Evolutionary conservation across 1,284 basidiomycete genomes (phyloP).

Genomic region (Nidula niveotomentosa): DNA sequence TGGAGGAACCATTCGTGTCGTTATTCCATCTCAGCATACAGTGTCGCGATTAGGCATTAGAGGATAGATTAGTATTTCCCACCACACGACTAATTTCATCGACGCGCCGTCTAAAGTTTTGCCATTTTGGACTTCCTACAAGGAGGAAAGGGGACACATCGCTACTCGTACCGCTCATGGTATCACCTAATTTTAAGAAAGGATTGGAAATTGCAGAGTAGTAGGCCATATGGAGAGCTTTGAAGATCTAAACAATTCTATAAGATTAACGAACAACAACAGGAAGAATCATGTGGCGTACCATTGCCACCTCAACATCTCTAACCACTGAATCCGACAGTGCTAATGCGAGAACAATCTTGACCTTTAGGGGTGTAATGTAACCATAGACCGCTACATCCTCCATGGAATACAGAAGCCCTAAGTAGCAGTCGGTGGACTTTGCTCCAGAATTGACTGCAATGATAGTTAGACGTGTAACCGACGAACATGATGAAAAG

Average conservation of each 20-base stretch:
- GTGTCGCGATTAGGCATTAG: not conserved
- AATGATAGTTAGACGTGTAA: not conserved
- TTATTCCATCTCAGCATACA: not conserved
- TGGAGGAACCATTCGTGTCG: slow-evolving; percentile 1
- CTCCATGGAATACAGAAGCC: slow-evolving; percentile 77
- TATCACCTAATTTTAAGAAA: slow-evolving; percentile 60
- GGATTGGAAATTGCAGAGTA: slow-evolving; percentile 77
- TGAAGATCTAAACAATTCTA: slow-evolving; percentile 62
- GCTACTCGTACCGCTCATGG: slow-evolving; percentile 40
- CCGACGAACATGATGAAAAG: not conserved
- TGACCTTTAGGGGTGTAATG: slow-evolving; percentile 78
- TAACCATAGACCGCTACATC: slow-evolving; percentile 84
- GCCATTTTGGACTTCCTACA: slow-evolving; percentile 68
- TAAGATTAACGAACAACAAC: not conserved
- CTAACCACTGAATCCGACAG: slow-evolving; percentile 77
- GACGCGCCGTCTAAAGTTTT: slow-evolving; percentile 61
- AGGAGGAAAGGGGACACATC: slow-evolving; percentile 57
- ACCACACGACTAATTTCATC: slow-evolving; percentile 69
- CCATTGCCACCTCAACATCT: slow-evolving; percentile 70
- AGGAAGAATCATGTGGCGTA: slow-evolving; percentile 28
- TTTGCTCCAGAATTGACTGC: slow-evolving; percentile 54
- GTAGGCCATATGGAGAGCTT: slow-evolving; percentile 80
- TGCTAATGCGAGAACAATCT: slow-evolving; percentile 75
- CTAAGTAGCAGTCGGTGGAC: slow-evolving; percentile 71
- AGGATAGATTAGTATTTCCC: slow-evolving; percentile 23